phyloP scores from a whole-genome alignment of 768 basidiomycete species.

The Suillus subluteus region DNA sequence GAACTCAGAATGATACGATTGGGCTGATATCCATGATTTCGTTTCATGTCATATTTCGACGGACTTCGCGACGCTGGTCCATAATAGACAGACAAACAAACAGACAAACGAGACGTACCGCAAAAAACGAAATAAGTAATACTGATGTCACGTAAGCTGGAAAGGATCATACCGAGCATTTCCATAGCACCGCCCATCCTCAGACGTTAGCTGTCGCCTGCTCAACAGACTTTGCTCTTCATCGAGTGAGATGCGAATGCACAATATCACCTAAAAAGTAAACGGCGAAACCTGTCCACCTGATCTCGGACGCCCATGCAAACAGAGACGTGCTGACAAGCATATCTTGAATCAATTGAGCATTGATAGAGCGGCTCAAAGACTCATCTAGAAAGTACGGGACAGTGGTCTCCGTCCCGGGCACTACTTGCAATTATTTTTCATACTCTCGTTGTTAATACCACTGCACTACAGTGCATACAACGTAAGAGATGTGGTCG shows the following conservation, averaged over 20 bases:
- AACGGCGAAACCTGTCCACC: not conserved
- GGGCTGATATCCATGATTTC: not conserved
- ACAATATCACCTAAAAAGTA: not conserved
- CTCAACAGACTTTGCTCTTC: constrained; percentile 41
- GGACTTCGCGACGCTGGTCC: constrained; percentile 39
- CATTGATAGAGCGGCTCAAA: not conserved
- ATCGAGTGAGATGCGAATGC: constrained; percentile 31
- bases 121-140: constrained; percentile 46
- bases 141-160: constrained; percentile 54
- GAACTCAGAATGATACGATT: constrained; percentile 33
- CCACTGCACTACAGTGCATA: not conserved
- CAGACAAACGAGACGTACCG: constrained; percentile 40
- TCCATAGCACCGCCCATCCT: constrained; percentile 51
- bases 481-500: no score
- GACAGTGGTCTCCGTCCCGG: not conserved
- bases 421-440: not conserved
- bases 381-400: not conserved
- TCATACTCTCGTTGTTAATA: not conserved
- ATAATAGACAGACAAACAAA: not conserved
- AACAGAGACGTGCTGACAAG: not conserved
- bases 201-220: constrained; percentile 40
- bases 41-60: constrained; percentile 40
- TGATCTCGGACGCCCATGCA: not conserved
- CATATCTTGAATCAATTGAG: not conserved
- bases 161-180: constrained; percentile 47